Percentiles rank a stretch among this genome's conserved stretches.
These are phyloP conservation scores for Ogataea corticis DNA, from an alignment of 805 yeast genomes.

Conservation along the genomic window DNA sequence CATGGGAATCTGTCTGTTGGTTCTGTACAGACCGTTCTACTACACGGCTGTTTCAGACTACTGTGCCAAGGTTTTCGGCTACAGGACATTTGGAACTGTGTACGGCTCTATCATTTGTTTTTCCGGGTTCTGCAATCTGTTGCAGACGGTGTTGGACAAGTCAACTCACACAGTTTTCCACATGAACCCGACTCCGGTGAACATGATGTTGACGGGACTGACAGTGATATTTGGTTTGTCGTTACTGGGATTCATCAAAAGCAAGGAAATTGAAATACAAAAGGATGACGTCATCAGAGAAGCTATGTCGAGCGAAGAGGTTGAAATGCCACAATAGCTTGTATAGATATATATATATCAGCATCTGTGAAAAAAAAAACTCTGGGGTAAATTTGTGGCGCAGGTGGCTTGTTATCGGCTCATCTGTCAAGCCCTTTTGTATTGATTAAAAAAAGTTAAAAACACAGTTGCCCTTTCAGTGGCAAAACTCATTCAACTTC, in stretches of 20 bases:
- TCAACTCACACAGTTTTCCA: slow-evolving; percentile 66
- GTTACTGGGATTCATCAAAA: slow-evolving; percentile 44
- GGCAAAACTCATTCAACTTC: no score
- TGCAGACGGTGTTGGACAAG: slow-evolving; percentile 69
- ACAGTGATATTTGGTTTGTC: slow-evolving; percentile 54
- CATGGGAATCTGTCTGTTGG: slow-evolving; percentile 69
- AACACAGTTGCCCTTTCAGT: slow-evolving; percentile 5
- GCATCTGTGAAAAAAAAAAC: neutral
- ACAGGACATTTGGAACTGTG: slow-evolving; percentile 85
- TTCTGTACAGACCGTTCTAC: slow-evolving; percentile 85
- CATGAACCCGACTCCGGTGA: slow-evolving; percentile 81
- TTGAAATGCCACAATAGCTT: slow-evolving; percentile 40
- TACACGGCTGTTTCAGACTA: slow-evolving; percentile 92
- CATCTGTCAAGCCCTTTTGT: slow-evolving; percentile 8
- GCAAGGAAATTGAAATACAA: slow-evolving; percentile 42
- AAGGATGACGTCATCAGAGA: slow-evolving; percentile 59
- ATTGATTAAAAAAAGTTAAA: neutral
- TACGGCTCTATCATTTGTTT: slow-evolving; percentile 84
- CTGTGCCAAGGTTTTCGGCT: slow-evolving; percentile 91
- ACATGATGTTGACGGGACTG: slow-evolving; percentile 50
- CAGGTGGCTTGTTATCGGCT: slow-evolving; percentile 15
- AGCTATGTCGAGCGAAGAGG: slow-evolving; percentile 58
- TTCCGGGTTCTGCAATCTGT: slow-evolving; percentile 77
- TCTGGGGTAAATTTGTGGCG: slow-evolving; percentile 2
- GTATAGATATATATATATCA: neutral